These are phyloP conservation scores for Thecaphora thlaspeos DNA, from an alignment of 1,284 basidiomycete genomes.

Conservation along the genomic window DNA sequence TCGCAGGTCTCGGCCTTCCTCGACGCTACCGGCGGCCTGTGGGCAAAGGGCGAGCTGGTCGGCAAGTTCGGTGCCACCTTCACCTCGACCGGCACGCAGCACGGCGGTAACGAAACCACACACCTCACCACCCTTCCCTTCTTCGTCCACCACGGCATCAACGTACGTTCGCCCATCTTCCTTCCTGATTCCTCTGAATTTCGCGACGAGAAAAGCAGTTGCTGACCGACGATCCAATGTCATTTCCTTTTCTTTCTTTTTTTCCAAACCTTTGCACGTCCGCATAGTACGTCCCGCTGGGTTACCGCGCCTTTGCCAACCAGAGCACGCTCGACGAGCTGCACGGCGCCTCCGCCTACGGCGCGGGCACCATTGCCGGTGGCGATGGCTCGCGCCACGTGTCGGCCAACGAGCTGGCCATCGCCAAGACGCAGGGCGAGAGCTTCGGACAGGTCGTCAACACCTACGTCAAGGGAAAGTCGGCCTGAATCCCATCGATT, in stretches of 20 bases:
- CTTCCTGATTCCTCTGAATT: no score
- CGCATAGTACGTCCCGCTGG: constrained; percentile 24
- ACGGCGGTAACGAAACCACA: constrained; percentile 47
- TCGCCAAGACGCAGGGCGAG: constrained; percentile 37
- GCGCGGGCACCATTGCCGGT: constrained; percentile 39
- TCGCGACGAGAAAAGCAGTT: no score
- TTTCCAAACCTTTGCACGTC: neutral
- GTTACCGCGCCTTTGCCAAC: constrained; percentile 18
- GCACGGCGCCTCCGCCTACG: constrained; percentile 32
- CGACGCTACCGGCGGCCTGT: constrained; percentile 74
- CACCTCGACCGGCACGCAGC: constrained; percentile 64
- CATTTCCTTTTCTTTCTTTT: no score
- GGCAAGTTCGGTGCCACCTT: constrained; percentile 78
- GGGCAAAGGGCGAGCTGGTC: constrained; percentile 70
- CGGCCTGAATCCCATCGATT: no score
- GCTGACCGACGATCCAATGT: no score
- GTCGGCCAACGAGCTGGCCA: constrained; percentile 20
- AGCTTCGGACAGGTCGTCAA: constrained; percentile 37
- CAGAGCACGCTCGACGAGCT: constrained; percentile 28
- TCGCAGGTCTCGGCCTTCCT: constrained; percentile 64
- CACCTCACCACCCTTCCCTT: constrained; percentile 46
- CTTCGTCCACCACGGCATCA: constrained; percentile 47
- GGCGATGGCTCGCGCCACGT: constrained; percentile 39
- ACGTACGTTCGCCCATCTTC: neutral
- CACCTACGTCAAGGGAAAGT: constrained; percentile 39